These are phyloP conservation scores for Exophiala sp. DNA, from an alignment of 2,329 filamentous ascomycete species.

Conservation along the genomic window DNA sequence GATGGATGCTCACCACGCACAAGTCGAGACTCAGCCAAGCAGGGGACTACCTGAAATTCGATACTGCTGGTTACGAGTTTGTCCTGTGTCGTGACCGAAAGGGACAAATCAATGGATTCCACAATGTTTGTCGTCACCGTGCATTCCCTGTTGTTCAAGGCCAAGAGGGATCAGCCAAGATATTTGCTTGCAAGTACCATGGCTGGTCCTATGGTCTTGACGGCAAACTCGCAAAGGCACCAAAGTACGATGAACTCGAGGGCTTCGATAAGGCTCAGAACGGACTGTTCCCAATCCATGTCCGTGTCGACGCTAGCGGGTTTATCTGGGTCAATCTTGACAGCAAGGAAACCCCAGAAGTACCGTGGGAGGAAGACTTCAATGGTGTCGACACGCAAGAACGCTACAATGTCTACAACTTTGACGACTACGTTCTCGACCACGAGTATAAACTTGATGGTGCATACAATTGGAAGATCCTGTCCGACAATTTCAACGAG, in stretches of 20 bases:
- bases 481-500: constrained; percentile 30
- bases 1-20: constrained; percentile 43
- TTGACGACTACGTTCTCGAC: constrained; percentile 51
- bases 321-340: constrained; percentile 29
- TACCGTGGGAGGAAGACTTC: constrained; percentile 25
- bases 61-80: constrained; percentile 51
- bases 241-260: constrained; percentile 54
- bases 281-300: constrained; percentile 44
- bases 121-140: constrained; percentile 62
- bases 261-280: constrained; percentile 58
- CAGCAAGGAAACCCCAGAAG: constrained; percentile 12
- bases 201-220: constrained; percentile 61
- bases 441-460: constrained; percentile 31
- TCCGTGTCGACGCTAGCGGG: constrained; percentile 21
- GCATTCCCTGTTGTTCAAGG: constrained; percentile 52
- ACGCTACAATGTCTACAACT: constrained; percentile 50
- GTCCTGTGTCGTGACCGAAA: constrained; percentile 50
- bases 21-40: constrained; percentile 46
- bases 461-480: constrained; percentile 28
- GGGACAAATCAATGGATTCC: constrained; percentile 56
- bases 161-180: constrained; percentile 28
- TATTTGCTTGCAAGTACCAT: constrained; percentile 61
- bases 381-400: constrained; percentile 43
- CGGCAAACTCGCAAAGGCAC: constrained; percentile 59
- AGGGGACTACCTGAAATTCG: constrained; percentile 38